These are phyloP conservation scores for Euphorbia lathyris DNA, from an alignment of 345 rosid species.

Conservation along the genomic window DNA sequence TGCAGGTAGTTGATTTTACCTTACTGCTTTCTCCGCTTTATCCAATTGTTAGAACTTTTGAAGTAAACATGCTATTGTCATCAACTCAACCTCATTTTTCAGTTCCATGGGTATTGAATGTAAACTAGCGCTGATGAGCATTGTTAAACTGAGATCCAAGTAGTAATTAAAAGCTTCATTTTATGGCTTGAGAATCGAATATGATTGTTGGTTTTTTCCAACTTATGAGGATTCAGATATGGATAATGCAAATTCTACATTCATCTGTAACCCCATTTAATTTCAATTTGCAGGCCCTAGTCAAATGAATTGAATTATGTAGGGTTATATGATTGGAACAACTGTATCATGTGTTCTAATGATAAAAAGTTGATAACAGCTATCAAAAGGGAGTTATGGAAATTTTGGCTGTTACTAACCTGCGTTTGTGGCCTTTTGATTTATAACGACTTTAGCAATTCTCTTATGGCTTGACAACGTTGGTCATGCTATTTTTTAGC, in stretches of 20 bases:
- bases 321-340: background rate
- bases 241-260: background rate
- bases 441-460: background rate
- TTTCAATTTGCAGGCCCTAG: background rate
- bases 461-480: background rate
- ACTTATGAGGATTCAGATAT: background rate
- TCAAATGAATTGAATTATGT: background rate
- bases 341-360: background rate
- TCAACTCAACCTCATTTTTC: background rate
- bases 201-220: background rate
- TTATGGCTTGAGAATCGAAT: background rate
- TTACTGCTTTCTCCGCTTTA: background rate
- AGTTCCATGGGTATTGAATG: background rate
- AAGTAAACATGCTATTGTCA: background rate
- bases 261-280: background rate
- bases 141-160: background rate
- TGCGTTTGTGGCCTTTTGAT: background rate
- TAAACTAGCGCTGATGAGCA: background rate
- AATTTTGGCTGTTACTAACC: background rate
- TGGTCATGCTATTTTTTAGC: background rate
- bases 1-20: conserved; percentile 59
- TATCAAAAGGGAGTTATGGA: background rate
- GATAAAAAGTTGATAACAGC: background rate
- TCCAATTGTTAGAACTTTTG: background rate
- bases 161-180: background rate